Base-by-base conservation (phyloP, 208 protist species). In the Phytomonas francai region DNA sequence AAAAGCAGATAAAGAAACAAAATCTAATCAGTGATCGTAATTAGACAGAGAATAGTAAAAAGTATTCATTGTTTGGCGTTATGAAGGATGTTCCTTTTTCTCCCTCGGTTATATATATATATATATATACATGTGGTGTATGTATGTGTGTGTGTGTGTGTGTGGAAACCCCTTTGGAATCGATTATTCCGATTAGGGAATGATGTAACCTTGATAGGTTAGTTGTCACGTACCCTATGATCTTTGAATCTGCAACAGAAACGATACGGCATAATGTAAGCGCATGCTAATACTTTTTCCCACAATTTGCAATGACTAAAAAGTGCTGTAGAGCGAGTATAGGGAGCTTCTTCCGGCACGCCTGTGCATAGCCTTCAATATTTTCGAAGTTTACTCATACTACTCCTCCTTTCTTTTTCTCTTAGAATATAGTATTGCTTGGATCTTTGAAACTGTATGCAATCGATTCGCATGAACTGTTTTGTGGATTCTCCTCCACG, bases 101-200 rank as follows among this genome's bases (percentile, higher is more conserved):
- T 28, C 11, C 33, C 31, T 59, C 27, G 4, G 34, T 36, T 19
- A 32, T 39, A 39, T 7, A 6, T 39, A 60, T 66, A 0, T 54
- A 25, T 54, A 25, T 54, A 12, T 54, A 25, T 25, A 54, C 19
- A 76, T 39, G n/a, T n/a, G n/a, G n/a, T n/a, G n/a, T n/a, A n/a
- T 19, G 28, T 39, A 39, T 7, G 14, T 39, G 58, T 66, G 0
- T 54, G 7, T 54, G 7, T 54, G 3, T 54, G 7, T 25, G 25
- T 6, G 74, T 39, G 36, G 56, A 8, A 72, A 78, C 29, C 72
- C 68, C 7, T 25, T 3, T 8, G 19, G 19, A 25, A 54, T 36
- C 3, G 22, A 54, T 19, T 19, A 54, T 4, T 22, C 2, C 22
- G 6, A 54, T 54, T 22, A 19, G 5, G 5, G 6, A 54, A 5